phyloP scores from a whole-genome alignment of 805 yeast genomes.

The Metschnikowia drakensbergensis region DNA sequence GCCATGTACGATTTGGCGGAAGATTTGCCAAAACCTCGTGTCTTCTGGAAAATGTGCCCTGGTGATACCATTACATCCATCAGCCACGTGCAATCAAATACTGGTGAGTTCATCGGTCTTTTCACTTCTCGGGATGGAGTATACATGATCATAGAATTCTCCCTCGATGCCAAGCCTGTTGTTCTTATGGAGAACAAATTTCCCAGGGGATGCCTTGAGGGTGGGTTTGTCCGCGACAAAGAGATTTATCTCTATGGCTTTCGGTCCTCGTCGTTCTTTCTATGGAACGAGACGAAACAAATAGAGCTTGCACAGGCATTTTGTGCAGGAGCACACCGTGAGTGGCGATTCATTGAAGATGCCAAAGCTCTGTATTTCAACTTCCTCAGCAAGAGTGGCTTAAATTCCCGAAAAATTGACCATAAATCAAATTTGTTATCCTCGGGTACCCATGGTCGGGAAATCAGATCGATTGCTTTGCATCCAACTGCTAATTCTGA shows the following conservation, averaged over 20 bases:
- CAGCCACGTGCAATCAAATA: constrained; percentile 29
- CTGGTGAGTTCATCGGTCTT: constrained; percentile 24
- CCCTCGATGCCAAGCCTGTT: constrained; percentile 6
- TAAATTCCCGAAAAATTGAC: constrained; percentile 34
- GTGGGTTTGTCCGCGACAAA: constrained; percentile 45
- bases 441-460: constrained; percentile 87
- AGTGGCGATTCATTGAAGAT: constrained; percentile 55
- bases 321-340: constrained; percentile 92
- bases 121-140: constrained; percentile 67
- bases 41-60: constrained; percentile 40
- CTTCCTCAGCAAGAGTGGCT: constrained; percentile 52
- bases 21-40: constrained; percentile 16
- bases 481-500: constrained; percentile 30
- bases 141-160: constrained; percentile 41
- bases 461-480: constrained; percentile 72
- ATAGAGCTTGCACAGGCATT: constrained; percentile 62
- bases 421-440: constrained; percentile 28
- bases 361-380: constrained; percentile 37
- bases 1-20: constrained; percentile 46
- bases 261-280: constrained; percentile 68
- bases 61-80: constrained; percentile 71
- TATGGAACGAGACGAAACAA: constrained; percentile 79
- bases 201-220: constrained; percentile 78
- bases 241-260: constrained; percentile 74
- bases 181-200: constrained; percentile 57